Evolutionary conservation across 2,329 filamentous ascomycete genomes (phyloP).

Genomic region (Claviceps quebecensis): DNA sequence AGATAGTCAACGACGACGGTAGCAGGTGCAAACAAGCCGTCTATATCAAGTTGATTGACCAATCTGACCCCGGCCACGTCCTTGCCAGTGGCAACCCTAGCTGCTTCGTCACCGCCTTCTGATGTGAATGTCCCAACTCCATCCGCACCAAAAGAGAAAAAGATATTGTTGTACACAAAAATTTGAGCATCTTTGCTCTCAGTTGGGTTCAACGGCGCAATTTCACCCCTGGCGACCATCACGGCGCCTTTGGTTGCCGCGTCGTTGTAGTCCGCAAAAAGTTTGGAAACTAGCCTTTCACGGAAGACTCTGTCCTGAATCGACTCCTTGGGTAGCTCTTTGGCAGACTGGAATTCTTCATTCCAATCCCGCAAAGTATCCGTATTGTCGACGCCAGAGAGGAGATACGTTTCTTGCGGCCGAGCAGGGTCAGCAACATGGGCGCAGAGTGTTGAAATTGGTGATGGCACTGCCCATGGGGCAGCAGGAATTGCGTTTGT

Average conservation of each 20-base stretch:
- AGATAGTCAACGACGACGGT: slow-evolving; percentile 96
- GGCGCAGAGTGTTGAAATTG: slow-evolving; percentile 46
- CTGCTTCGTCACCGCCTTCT: slow-evolving; percentile 92
- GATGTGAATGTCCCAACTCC: slow-evolving; percentile 94
- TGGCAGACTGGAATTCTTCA: slow-evolving; percentile 94
- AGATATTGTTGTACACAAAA: slow-evolving; percentile 99
- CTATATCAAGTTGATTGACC: slow-evolving; percentile 94
- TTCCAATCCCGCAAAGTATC: slow-evolving; percentile 97
- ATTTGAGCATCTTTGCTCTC: slow-evolving; percentile 90
- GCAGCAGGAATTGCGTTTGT: slow-evolving; percentile 86
- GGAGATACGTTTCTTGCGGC: slow-evolving; percentile 82
- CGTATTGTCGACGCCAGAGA: slow-evolving; percentile 81
- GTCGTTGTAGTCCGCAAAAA: slow-evolving; percentile 96
- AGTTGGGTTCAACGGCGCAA: slow-evolving; percentile 87
- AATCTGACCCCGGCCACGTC: slow-evolving; percentile 88
- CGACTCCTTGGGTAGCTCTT: slow-evolving; percentile 82
- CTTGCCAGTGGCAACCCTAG: slow-evolving; percentile 89
- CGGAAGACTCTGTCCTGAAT: slow-evolving; percentile 94
- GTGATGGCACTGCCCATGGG: slow-evolving; percentile 74
- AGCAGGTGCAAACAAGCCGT: slow-evolving; percentile 84
- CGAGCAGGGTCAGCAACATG: slow-evolving; percentile 78
- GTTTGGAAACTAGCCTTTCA: slow-evolving; percentile 83
- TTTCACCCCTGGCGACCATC: slow-evolving; percentile 81
- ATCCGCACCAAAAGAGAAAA: slow-evolving; percentile 96
- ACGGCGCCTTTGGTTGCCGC: slow-evolving; percentile 85